Conservation (phyloP, 2,329 filamentous ascomycete species). For the Diaporthe ilicicola region DNA sequence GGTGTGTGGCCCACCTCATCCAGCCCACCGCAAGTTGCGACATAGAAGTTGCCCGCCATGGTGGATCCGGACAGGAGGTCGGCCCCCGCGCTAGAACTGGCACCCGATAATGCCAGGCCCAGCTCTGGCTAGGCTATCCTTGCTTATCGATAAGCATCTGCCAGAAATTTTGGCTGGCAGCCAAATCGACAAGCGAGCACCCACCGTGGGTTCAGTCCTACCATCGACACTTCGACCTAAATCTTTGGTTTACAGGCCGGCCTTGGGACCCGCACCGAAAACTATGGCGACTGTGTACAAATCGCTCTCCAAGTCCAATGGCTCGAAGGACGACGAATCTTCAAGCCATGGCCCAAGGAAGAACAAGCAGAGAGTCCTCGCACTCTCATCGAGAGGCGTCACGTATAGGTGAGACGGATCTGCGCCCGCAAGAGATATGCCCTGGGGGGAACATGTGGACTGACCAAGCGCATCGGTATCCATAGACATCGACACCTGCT, state of each 20-base stretch:
- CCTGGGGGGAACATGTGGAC: neutral
- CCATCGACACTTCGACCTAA: neutral
- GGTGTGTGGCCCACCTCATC: constrained; percentile 18
- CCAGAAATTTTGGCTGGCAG: constrained; percentile 27
- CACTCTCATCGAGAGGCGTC: constrained; percentile 91
- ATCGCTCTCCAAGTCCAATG: constrained; percentile 69
- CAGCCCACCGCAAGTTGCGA: constrained; percentile 19
- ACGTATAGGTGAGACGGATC: constrained; percentile 74
- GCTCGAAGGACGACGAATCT: constrained; percentile 55
- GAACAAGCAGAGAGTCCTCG: constrained; percentile 82
- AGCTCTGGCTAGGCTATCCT: constrained; percentile 17
- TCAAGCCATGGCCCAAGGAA: constrained; percentile 60
- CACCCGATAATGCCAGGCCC: neutral
- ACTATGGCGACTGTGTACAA: constrained; percentile 81
- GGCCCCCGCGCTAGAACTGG: constrained; percentile 24
- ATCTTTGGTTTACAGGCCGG: neutral
- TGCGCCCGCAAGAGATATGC: neutral
- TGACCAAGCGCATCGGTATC: constrained; percentile 7
- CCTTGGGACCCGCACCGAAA: constrained; percentile 36
- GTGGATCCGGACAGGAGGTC: constrained; percentile 10
- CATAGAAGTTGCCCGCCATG: constrained; percentile 22
- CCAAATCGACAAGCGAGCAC: constrained; percentile 1
- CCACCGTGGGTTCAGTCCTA: neutral
- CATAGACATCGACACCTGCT: constrained; percentile 89
- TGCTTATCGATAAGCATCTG: constrained; percentile 27